A percentile compares a stretch with the other conserved stretches of the same genome.
phyloP scores from a whole-genome alignment of 2,329 filamentous ascomycete species.

The Stemphylium lycopersici region DNA sequence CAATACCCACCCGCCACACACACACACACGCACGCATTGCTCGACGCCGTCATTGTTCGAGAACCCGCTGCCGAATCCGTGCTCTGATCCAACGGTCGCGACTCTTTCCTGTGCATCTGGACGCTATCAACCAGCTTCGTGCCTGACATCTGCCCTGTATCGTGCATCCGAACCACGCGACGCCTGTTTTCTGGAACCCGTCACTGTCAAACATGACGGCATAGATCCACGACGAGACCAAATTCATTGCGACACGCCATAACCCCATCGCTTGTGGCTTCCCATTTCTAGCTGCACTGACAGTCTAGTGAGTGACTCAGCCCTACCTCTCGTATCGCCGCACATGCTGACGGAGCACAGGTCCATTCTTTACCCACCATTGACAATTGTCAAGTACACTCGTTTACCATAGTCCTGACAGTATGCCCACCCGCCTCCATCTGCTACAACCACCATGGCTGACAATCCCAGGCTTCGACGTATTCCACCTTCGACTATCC shows the following conservation, averaged over 20 bases:
- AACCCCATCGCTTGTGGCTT: constrained; percentile 32
- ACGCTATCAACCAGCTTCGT: constrained; percentile 21
- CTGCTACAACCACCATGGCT: constrained; percentile 16
- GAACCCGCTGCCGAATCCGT: constrained; percentile 1
- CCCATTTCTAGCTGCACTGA: constrained; percentile 39
- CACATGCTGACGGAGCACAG: constrained; percentile 28
- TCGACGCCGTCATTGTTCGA: constrained; percentile 13
- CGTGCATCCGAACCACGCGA: constrained; percentile 28
- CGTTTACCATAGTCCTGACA: constrained; percentile 54
- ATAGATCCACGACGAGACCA: constrained; percentile 34
- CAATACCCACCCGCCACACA: constrained; percentile 15
- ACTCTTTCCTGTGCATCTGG: constrained; percentile 21
- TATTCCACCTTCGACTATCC: constrained; percentile 18
- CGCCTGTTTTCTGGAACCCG: constrained; percentile 26
- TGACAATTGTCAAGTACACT: constrained; percentile 59
- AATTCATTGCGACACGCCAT: constrained; percentile 32
- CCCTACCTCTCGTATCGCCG: background rate
- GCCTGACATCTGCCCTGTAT: constrained; percentile 23
- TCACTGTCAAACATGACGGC: constrained; percentile 44
- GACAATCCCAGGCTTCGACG: constrained; percentile 23
- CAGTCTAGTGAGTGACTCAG: constrained; percentile 44
- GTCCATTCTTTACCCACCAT: constrained; percentile 48
- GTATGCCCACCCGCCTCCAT: constrained; percentile 27
- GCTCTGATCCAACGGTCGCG: constrained; percentile 7
- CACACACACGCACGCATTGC: no score